Evolutionary conservation across 2,329 filamentous ascomycete genomes (phyloP).

Genomic region (Talaromyces rugulosus): DNA sequence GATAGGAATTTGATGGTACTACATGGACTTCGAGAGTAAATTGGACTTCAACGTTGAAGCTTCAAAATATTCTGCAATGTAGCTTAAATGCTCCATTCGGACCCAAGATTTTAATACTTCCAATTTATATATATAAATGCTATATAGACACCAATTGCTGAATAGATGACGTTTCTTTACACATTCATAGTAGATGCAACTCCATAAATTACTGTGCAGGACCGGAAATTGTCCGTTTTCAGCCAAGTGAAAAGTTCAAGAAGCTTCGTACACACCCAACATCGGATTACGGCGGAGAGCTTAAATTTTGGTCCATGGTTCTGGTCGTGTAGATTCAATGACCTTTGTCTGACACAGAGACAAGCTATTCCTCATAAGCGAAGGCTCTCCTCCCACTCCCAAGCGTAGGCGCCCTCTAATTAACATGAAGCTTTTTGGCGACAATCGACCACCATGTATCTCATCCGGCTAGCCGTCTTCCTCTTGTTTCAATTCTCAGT

Average conservation of each 20-base stretch:
- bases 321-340: not conserved
- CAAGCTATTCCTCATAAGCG: not conserved
- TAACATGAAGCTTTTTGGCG: not conserved
- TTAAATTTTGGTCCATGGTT: slow-evolving; percentile 5
- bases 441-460: slow-evolving; percentile 2
- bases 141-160: no score
- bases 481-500: slow-evolving; percentile 10
- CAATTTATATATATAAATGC: not conserved
- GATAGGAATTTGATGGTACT: not conserved
- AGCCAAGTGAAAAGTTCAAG: not conserved
- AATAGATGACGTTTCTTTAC: no score
- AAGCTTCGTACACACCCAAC: not conserved
- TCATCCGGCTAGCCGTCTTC: not conserved
- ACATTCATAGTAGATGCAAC: not conserved
- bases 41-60: not conserved
- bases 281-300: slow-evolving; percentile 11
- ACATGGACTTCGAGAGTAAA: no score
- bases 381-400: not conserved
- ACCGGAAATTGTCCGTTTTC: not conserved
- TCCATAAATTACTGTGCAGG: not conserved
- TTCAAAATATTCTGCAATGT: not conserved
- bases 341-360: slow-evolving; percentile 11
- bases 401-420: not conserved
- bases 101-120: not conserved
- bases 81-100: not conserved